Base-by-base conservation (phyloP, 805 yeast species). In the Spencermartinsiella europaea region DNA sequence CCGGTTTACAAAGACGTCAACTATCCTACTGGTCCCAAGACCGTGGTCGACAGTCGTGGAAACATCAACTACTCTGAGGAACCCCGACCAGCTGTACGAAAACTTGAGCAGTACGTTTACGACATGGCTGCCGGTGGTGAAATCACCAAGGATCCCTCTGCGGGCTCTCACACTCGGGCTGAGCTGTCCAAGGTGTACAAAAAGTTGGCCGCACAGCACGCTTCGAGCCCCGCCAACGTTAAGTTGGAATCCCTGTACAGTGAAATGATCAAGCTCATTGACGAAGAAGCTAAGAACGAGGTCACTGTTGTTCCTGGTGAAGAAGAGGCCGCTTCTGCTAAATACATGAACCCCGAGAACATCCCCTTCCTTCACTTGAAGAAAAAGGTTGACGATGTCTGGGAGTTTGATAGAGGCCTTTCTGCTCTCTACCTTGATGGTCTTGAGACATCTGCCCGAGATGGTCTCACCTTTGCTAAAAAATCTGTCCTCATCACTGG, bases 51-150 rank as follows among this genome's bases (percentile, higher is more conserved):
- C 61, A 76, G 80, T 54, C 87, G 83, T 72, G 99, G 99, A 69
- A 85, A 81, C 64, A 79, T 93, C 62, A 76, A 73, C 49, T 93
- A 88, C 70, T 74, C 80, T 50, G 99, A 93, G 73, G 83, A 76
- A 52, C 81, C 87, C 64, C 85, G 95, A 70, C 86, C 90, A 42
- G 79, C 91, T 51, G 95, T 90, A 53, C 83, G 97, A 70, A 93
- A 93, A 67, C 77, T 93, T 54, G 96, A 93, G 71, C 91, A 90
- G 66, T 93, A 93, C 66, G 97, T 93, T 55, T 78, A 81, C 64
- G 95, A 87, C 69, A 90, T 93, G 97, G 95, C 98, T 45, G 82
- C 79, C 62, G 99, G 99, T 70, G 90, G 95, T 59, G 81, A 80
- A 55, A 70, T 87, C 62, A 86, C 97, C 49, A 66, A 70, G 39